Conservation (phyloP, 2,329 filamentous ascomycete genomes). For the Fusarium aywerte region DNA sequence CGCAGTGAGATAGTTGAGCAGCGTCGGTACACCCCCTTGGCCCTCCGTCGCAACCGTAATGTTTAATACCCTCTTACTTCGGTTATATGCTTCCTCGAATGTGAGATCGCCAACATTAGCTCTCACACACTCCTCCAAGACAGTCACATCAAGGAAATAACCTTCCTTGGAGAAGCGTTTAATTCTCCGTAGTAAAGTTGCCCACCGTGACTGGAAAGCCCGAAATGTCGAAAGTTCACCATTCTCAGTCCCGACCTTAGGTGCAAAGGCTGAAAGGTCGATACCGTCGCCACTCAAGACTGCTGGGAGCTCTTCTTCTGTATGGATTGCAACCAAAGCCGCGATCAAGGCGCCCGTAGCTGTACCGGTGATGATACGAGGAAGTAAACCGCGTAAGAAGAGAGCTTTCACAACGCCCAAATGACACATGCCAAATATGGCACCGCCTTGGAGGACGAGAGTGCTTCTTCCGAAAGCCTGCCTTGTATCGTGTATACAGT, state of each 20-base stretch:
- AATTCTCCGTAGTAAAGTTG: conserved; percentile 73
- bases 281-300: conserved; percentile 84
- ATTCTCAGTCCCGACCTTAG: conserved; percentile 48
- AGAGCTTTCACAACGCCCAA: conserved; percentile 90
- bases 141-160: conserved; percentile 83
- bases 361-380: conserved; percentile 90
- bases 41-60: conserved; percentile 86
- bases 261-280: conserved; percentile 81
- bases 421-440: conserved; percentile 91
- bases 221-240: conserved; percentile 51
- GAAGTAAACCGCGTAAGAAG: conserved; percentile 81
- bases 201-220: conserved; percentile 57
- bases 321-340: conserved; percentile 86
- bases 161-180: conserved; percentile 78
- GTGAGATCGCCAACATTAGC: conserved; percentile 89
- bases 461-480: conserved; percentile 90
- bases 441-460: conserved; percentile 87
- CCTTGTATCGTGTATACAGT: conserved; percentile 86
- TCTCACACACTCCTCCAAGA: conserved; percentile 85
- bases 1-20: conserved; percentile 92
- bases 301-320: conserved; percentile 81
- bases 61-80: conserved; percentile 87
- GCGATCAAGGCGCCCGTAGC: conserved; percentile 91
- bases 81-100: conserved; percentile 90
- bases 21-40: conserved; percentile 79